Conservation (phyloP, 805 yeast genomes). For the Blastobotrys chiropterorum region DNA sequence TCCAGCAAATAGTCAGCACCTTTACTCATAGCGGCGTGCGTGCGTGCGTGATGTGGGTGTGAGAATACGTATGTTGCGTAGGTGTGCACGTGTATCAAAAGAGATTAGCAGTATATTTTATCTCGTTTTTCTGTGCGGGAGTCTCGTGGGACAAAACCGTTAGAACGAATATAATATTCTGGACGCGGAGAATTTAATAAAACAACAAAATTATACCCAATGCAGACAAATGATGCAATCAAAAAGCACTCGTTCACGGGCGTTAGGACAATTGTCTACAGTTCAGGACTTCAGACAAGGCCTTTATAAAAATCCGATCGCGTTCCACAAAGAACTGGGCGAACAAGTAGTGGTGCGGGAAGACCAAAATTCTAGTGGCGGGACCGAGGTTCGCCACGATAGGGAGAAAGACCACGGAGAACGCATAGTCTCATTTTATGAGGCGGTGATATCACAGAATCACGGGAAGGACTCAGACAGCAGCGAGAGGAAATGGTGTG, state of each 20-base stretch:
- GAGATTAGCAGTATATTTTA: too few relatives aligned
- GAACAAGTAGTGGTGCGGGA: not conserved
- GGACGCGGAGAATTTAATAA: not conserved
- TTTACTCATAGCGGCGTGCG: not conserved
- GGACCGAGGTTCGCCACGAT: not conserved
- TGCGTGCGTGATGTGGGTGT: not conserved
- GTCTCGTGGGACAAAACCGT: not conserved
- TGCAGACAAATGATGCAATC: not conserved
- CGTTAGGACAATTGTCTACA: not conserved
- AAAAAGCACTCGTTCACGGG: not conserved
- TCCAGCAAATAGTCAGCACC: constrained; percentile 13
- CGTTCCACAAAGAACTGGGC: not conserved
- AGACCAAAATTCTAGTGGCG: not conserved
- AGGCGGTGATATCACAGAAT: not conserved
- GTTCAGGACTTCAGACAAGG: not conserved
- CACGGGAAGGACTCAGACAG: not conserved
- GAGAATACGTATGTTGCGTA: not conserved
- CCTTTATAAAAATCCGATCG: not conserved
- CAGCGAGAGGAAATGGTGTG: not conserved
- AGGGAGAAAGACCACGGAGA: not conserved
- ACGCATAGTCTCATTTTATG: not conserved
- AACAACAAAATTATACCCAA: not conserved
- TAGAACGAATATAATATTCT: too few relatives aligned
- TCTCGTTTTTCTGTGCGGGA: too few relatives aligned
- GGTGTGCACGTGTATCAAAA: not conserved